Evolutionary conservation across 768 basidiomycete genomes (phyloP).

Genomic region (Suillus hirtellus): DNA sequence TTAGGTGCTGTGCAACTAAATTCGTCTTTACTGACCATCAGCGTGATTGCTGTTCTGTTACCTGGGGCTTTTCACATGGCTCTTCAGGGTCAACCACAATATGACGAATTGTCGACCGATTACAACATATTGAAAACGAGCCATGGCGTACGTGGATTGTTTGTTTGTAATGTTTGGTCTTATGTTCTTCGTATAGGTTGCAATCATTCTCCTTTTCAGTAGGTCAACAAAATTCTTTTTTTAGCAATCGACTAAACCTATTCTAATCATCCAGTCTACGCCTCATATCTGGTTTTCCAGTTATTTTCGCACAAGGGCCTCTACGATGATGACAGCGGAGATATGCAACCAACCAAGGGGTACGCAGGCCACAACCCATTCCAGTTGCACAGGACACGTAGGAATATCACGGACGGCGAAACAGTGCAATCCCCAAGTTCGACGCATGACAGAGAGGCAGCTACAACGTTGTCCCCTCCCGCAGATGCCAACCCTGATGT

Average conservation of each 20-base stretch:
- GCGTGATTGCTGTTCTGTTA: conserved; percentile 76
- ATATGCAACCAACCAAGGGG: conserved; percentile 38
- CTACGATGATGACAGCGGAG: conserved; percentile 52
- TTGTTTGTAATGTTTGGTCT: conserved; percentile 3
- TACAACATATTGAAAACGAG: conserved; percentile 72
- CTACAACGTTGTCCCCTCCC: neutral
- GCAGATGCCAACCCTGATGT: neutral
- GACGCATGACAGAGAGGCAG: neutral
- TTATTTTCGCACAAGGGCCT: conserved; percentile 75
- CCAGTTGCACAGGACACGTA: neutral
- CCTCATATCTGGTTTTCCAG: conserved; percentile 74
- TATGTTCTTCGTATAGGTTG: conserved; percentile 45
- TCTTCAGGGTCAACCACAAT: conserved; percentile 30
- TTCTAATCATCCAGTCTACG: conserved; percentile 54
- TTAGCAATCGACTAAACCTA: conserved; percentile 1
- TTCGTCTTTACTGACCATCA: conserved; percentile 71
- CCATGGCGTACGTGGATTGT: conserved; percentile 56
- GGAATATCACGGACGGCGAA: neutral
- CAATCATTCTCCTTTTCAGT: conserved; percentile 80
- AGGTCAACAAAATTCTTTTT: conserved; percentile 23
- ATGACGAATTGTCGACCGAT: conserved; percentile 24
- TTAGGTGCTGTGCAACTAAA: conserved; percentile 73
- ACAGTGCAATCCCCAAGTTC: neutral
- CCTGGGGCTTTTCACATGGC: conserved; percentile 78
- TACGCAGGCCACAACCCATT: conserved; percentile 45